phyloP scores from a whole-genome alignment of 169 alveolate species.

The Theileria orientalis region DNA sequence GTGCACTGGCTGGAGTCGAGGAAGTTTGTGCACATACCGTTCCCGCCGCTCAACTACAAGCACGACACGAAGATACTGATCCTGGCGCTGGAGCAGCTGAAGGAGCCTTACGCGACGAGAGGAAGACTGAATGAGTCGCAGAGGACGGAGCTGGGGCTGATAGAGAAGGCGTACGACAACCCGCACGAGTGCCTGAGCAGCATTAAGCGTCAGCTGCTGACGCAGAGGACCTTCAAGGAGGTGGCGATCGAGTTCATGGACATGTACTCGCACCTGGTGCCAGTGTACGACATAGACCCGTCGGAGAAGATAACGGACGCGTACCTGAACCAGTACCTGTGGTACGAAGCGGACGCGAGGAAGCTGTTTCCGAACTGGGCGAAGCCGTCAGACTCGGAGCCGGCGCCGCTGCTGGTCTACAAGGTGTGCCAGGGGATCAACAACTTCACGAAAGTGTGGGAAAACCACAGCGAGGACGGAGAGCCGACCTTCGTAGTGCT shows the following conservation, averaged over 20 bases:
- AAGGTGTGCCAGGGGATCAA: slow-evolving; percentile 99
- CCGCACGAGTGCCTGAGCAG: slow-evolving; percentile 99
- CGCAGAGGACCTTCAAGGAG: slow-evolving; percentile 99
- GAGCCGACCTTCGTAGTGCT: slow-evolving; percentile 81
- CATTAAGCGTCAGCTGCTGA: slow-evolving; percentile 97
- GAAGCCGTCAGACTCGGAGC: slow-evolving; percentile 99
- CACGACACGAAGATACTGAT: slow-evolving; percentile 99
- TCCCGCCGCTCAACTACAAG: slow-evolving; percentile 99
- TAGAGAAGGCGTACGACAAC: slow-evolving; percentile 99
- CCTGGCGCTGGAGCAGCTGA: slow-evolving; percentile 96
- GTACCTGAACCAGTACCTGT: slow-evolving; percentile 98
- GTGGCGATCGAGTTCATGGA: slow-evolving; percentile 98
- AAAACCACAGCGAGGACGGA: slow-evolving; percentile 77
- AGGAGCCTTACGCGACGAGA: slow-evolving; percentile 95
- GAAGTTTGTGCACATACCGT: slow-evolving; percentile 97
- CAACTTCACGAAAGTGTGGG: slow-evolving; percentile 98
- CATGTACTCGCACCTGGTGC: slow-evolving; percentile 96
- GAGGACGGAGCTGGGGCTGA: slow-evolving; percentile 98
- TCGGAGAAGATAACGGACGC: slow-evolving; percentile 99
- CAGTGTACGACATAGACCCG: slow-evolving; percentile 99
- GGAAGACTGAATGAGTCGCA: slow-evolving; percentile 96
- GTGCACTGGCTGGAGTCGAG: slow-evolving; percentile 99
- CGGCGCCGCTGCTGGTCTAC: slow-evolving; percentile 99
- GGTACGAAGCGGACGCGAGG: slow-evolving; percentile 99
- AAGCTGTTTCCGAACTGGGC: slow-evolving; percentile 99